These are phyloP conservation scores for Colletotrichum ledebouriae DNA, from an alignment of 2,329 filamentous ascomycete genomes.

Conservation along the genomic window DNA sequence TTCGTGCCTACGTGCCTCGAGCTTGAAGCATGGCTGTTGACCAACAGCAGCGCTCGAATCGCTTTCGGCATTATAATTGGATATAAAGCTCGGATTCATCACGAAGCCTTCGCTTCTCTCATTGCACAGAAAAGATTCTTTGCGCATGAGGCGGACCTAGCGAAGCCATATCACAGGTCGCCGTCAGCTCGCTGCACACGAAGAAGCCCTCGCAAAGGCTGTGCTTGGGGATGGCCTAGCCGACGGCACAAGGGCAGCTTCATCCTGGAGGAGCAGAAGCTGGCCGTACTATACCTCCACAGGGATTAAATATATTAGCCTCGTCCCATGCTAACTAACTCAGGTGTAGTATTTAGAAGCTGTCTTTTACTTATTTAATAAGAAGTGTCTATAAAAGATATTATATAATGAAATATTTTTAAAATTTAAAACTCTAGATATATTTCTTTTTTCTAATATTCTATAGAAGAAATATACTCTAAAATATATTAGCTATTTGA, in stretches of 20 bases:
- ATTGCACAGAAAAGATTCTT: constrained; percentile 57
- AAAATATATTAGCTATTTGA: too few species aligned
- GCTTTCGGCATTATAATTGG: constrained; percentile 51
- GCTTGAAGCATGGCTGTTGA: constrained; percentile 34
- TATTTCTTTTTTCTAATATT: too few species aligned
- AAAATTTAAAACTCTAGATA: too few species aligned
- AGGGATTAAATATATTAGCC: too few species aligned
- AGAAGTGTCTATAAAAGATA: too few species aligned
- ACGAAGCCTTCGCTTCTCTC: constrained; percentile 47
- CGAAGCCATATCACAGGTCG: constrained; percentile 53
- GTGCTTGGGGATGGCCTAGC: constrained; percentile 14
- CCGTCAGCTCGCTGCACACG: constrained; percentile 51
- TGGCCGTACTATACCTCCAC: neutral
- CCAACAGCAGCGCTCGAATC: constrained; percentile 50
- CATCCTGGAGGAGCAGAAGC: constrained; percentile 10
- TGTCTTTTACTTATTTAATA: too few species aligned
- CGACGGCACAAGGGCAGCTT: constrained; percentile 22
- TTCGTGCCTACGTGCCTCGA: constrained; percentile 5
- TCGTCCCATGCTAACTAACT: too few species aligned
- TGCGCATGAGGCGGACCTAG: constrained; percentile 53
- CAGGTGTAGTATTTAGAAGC: too few species aligned
- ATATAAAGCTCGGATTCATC: constrained; percentile 52
- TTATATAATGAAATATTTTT: too few species aligned
- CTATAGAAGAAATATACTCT: too few species aligned
- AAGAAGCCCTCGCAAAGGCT: constrained; percentile 39